Base-by-base conservation (phyloP, 139 green algal species). In the Micractinium sp. region DNA sequence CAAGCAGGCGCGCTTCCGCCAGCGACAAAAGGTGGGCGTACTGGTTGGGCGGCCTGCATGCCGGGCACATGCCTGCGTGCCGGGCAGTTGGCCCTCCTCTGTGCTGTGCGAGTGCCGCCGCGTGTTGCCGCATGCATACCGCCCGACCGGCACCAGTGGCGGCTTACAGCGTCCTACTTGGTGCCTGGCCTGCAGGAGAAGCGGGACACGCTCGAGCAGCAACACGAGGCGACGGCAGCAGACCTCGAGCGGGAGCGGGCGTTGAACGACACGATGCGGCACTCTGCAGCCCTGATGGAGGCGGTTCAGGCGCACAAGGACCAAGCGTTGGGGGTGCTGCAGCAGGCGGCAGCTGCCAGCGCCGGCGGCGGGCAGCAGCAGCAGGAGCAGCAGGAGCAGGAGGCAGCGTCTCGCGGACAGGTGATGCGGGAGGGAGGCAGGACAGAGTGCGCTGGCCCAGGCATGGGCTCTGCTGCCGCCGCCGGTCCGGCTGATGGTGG, bases 191-290 rank as follows among this genome's bases (percentile, higher is more conserved):
- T 69, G 14, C 85, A 88, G 85, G 85, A 82, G 2, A 78, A 78
- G 35, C 31, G 36, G n/a, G 71, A 82, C 16, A 16, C 73, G 16
- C 16, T 88, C 29, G 85, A 61, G 15, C 33, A 33, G 41, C 69
- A 88, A 71, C 39, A 60, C 15, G 85, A 88, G 41, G 71, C 85
- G 22, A 27, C 73, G 13, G 29, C 31, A 12, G 71, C 29, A 19
- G 85, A 88, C 18, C 74, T 88, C 33, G 71, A 88, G 85, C 85
- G 85, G 12, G 66, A 82, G 85, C 69, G 41, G 0, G 29, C 53
- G 85, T 39, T 82, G 31, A 73, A 88, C 29, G 71, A 79, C 19
- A 73, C 29, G 29, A 73, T 88, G 71, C 36, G 39, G 71, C 39
- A 56, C 16, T 38, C 66, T 2, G 35, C 13, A 1, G 7, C 71